Conservation (phyloP, 208 protist species). For the Willaertia magna region DNA sequence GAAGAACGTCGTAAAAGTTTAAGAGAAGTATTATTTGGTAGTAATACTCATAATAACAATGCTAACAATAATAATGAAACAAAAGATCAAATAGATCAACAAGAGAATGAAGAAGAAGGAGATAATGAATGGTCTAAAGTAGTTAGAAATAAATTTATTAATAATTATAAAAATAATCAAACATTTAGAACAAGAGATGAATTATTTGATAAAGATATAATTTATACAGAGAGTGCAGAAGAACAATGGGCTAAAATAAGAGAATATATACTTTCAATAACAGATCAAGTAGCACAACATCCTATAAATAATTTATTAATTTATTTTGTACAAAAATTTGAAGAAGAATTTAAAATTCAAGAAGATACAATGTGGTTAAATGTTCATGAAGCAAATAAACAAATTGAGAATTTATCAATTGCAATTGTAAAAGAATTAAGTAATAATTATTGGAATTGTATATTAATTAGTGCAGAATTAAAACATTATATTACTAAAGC, state of each 20-base stretch:
- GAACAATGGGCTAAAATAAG: not conserved
- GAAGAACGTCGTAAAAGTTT: no score
- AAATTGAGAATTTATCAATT: not conserved
- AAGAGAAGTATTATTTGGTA: no score
- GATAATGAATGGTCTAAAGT: not conserved
- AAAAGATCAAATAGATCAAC: no score
- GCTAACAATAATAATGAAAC: no score
- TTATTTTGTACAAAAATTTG: not conserved
- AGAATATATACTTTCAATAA: not conserved
- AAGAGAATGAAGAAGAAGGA: no score
- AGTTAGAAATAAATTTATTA: not conserved
- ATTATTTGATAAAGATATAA: not conserved
- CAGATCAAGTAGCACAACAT: not conserved
- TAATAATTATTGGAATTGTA: not conserved
- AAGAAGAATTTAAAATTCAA: not conserved
- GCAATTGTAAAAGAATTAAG: not conserved
- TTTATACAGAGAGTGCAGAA: not conserved
- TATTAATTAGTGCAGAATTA: not conserved
- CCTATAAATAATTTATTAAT: not conserved
- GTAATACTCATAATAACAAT: no score
- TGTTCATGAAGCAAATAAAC: not conserved
- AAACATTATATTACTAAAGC: not conserved
- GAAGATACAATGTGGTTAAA: not conserved
- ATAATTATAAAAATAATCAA: not conserved
- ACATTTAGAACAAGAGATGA: not conserved